Evolutionary conservation across 1,284 basidiomycete species (phyloP).

Genomic region (Moesziomyces globuligerus): DNA sequence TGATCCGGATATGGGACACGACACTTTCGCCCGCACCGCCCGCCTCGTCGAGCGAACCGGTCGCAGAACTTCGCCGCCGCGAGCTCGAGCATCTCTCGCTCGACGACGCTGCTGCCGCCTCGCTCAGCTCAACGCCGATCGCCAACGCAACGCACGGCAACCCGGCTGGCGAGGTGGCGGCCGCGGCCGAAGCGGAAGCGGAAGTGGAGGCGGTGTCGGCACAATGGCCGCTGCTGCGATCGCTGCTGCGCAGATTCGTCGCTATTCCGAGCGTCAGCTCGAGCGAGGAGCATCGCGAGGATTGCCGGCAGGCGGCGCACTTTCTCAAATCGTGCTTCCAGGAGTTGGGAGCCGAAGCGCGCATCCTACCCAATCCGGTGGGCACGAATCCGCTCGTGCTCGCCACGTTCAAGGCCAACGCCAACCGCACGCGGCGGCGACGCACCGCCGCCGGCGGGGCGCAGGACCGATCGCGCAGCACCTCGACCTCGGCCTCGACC

Average conservation of each 20-base stretch:
- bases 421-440: slow-evolving; percentile 17
- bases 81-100: slow-evolving; percentile 25
- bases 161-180: slow-evolving; percentile 1
- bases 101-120: slow-evolving; percentile 2
- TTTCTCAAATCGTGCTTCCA: slow-evolving; percentile 57
- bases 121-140: slow-evolving; percentile 14
- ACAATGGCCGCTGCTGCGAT: slow-evolving; percentile 69
- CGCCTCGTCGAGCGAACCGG: neutral
- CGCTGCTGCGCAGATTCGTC: slow-evolving; percentile 84
- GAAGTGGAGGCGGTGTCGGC: slow-evolving; percentile 6
- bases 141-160: neutral
- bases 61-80: slow-evolving; percentile 5
- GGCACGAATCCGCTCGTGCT: slow-evolving; percentile 61
- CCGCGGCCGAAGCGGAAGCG: slow-evolving; percentile 8
- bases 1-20: slow-evolving; percentile 63
- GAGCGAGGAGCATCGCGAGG: slow-evolving; percentile 77
- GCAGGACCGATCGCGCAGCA: slow-evolving; percentile 14
- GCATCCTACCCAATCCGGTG: slow-evolving; percentile 43
- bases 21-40: neutral
- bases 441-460: slow-evolving; percentile 11
- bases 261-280: slow-evolving; percentile 86
- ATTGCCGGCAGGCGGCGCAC: slow-evolving; percentile 69
- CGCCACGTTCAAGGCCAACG: slow-evolving; percentile 55
- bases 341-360: slow-evolving; percentile 58
- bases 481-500: slow-evolving; percentile 3